A percentile compares a stretch with the other conserved stretches of the same genome.
phyloP scores from a whole-genome alignment of 108 stramenopile species.

The Nitzschia palea region DNA sequence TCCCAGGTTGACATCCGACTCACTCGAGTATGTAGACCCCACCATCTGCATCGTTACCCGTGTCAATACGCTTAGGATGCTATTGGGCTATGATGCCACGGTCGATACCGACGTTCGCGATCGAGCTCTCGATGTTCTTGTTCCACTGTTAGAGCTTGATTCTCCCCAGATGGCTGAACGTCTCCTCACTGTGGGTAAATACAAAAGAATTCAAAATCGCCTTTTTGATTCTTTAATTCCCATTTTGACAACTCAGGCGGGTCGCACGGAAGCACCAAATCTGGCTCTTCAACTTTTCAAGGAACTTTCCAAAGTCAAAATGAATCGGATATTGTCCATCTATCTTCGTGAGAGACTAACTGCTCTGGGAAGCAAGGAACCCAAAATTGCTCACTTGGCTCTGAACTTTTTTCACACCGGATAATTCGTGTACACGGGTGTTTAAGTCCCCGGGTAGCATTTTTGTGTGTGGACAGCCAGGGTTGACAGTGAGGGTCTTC shows the following conservation, averaged over 20 bases:
- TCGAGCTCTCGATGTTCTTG: conserved; percentile 73
- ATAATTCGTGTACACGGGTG: too few species aligned
- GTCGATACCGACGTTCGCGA: conserved; percentile 83
- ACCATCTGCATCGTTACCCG: conserved; percentile 59
- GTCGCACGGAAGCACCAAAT: conserved; percentile 61
- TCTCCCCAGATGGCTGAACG: conserved; percentile 54
- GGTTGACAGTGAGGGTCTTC: too few species aligned
- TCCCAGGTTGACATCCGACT: conserved; percentile 72
- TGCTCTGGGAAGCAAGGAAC: conserved; percentile 61
- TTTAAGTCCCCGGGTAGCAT: too few species aligned
- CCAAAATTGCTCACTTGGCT: conserved; percentile 63
- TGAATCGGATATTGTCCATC: conserved; percentile 51
- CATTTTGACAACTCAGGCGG: conserved; percentile 64
- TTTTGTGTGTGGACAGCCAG: too few species aligned
- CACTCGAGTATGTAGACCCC: conserved; percentile 81
- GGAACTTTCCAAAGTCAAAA: conserved; percentile 54
- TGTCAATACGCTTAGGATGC: conserved; percentile 61
- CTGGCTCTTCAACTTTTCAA: conserved; percentile 62
- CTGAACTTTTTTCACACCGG: conserved; percentile 65
- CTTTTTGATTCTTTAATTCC: conserved; percentile 75
- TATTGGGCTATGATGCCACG: conserved; percentile 69
- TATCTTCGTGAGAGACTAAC: conserved; percentile 71
- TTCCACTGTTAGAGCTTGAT: conserved; percentile 64
- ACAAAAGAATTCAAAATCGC: conserved; percentile 14
- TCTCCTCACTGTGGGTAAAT: conserved; percentile 33